Evolutionary conservation across 1,284 basidiomycete genomes (phyloP).

Genomic region (Puccinia novopanici): DNA sequence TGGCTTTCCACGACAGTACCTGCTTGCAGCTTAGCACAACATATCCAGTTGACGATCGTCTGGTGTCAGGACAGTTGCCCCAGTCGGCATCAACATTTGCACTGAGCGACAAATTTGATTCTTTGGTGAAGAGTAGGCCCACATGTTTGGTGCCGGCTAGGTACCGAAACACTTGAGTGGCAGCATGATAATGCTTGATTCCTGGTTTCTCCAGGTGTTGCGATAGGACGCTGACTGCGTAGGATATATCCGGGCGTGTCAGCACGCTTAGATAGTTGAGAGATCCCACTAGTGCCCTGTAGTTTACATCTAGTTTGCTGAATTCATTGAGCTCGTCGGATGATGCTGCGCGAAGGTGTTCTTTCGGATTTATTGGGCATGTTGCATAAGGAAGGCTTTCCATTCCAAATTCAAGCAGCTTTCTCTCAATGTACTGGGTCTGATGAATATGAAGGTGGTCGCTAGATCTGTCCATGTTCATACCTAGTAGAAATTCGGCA

Average conservation of each 20-base stretch:
- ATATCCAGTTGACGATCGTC: conserved; percentile 22
- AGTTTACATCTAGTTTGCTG: neutral
- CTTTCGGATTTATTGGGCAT: conserved; percentile 61
- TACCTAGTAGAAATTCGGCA: conserved; percentile 3
- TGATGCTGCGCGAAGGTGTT: conserved; percentile 65
- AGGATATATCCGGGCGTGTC: neutral
- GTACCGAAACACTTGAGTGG: neutral
- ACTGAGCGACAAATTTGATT: neutral
- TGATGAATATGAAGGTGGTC: neutral
- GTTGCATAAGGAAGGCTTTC: neutral
- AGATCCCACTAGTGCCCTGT: neutral
- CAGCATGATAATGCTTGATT: neutral
- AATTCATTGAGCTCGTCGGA: neutral
- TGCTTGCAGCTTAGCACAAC: neutral
- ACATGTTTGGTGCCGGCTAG: neutral
- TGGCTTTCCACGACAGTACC: neutral
- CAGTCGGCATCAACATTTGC: conserved; percentile 15
- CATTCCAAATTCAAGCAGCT: neutral
- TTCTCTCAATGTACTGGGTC: neutral
- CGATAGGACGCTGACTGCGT: neutral
- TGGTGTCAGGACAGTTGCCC: neutral
- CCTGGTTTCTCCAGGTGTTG: neutral
- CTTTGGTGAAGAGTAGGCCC: neutral
- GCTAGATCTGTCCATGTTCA: neutral
- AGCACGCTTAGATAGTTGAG: neutral